These are phyloP conservation scores for Penicillium canariense DNA, from an alignment of 495 filamentous ascomycete genomes.

Conservation along the genomic window DNA sequence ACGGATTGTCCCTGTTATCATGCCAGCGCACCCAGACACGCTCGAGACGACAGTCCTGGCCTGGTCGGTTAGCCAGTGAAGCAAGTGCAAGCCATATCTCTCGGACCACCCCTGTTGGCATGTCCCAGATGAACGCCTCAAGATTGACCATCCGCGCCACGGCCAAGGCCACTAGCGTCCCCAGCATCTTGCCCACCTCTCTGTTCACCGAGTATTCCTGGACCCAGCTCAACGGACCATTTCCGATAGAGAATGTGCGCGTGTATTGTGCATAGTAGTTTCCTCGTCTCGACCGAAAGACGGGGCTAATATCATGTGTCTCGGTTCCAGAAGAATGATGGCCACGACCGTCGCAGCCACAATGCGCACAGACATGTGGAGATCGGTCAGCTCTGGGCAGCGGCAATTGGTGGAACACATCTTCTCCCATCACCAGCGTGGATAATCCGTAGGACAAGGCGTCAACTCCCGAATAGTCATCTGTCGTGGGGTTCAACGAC, in stretches of 20 bases:
- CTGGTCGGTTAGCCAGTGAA: conserved; percentile 63
- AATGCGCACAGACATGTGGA: conserved; percentile 31
- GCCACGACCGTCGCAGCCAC: conserved; percentile 30
- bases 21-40: conserved; percentile 89
- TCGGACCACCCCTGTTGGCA: conserved; percentile 86
- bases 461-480: conserved; percentile 76
- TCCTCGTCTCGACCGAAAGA: conserved; percentile 46
- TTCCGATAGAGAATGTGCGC: conserved; percentile 86
- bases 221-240: conserved; percentile 80
- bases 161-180: conserved; percentile 83
- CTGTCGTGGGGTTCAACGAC: conserved; percentile 52
- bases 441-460: conserved; percentile 88
- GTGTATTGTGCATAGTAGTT: conserved; percentile 86
- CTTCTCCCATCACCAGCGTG: conserved; percentile 77
- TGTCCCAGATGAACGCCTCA: conserved; percentile 93
- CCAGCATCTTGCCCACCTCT: conserved; percentile 90
- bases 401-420: conserved; percentile 56
- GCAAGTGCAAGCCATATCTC: conserved; percentile 85
- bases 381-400: conserved; percentile 3
- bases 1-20: conserved; percentile 61
- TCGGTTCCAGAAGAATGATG: conserved; percentile 15
- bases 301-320: conserved; percentile 8
- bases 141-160: conserved; percentile 84
- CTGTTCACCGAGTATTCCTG: conserved; percentile 85
- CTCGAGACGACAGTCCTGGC: conserved; percentile 65